Evolutionary conservation across 2,329 filamentous ascomycete genomes (phyloP).

Genomic region (Fusarium pseudocircinatum): DNA sequence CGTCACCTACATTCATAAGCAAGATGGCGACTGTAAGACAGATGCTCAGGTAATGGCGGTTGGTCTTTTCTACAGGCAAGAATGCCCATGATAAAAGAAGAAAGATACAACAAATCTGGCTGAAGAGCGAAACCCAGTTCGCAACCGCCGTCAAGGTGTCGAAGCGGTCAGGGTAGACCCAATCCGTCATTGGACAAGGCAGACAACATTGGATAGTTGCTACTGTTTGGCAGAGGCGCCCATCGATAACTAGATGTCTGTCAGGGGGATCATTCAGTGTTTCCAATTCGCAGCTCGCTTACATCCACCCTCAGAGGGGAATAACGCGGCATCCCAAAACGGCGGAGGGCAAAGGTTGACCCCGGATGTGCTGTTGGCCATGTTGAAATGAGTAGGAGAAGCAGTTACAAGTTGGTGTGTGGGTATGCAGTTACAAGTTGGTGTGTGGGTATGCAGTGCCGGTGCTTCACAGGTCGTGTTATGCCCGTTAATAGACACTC

Average conservation of each 20-base stretch:
- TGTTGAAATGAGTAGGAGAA: slow-evolving; percentile 23
- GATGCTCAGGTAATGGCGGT: slow-evolving; percentile 92
- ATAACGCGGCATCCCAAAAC: slow-evolving; percentile 73
- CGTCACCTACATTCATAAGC: slow-evolving; percentile 77
- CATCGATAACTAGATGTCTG: slow-evolving; percentile 60
- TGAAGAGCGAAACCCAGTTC: slow-evolving; percentile 84
- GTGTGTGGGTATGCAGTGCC: slow-evolving; percentile 13
- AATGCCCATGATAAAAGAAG: slow-evolving; percentile 81
- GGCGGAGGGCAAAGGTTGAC: slow-evolving; percentile 69
- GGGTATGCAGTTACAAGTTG: no score
- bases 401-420: background rate
- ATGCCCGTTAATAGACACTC: background rate
- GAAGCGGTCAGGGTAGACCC: slow-evolving; percentile 72
- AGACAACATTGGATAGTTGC: slow-evolving; percentile 76
- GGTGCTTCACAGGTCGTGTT: background rate
- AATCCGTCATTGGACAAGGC: slow-evolving; percentile 88
- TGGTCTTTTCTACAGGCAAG: slow-evolving; percentile 87
- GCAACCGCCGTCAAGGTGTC: slow-evolving; percentile 68
- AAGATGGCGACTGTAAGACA: slow-evolving; percentile 80
- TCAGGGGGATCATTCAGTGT: slow-evolving; percentile 6
- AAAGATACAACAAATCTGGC: slow-evolving; percentile 77
- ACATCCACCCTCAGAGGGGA: slow-evolving; percentile 73
- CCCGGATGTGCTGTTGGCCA: slow-evolving; percentile 52
- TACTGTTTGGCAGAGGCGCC: slow-evolving; percentile 62
- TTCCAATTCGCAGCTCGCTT: slow-evolving; percentile 42